Evolutionary conservation across 148 eudicot species (phyloP).

Genomic region (Rhododendron molle): DNA sequence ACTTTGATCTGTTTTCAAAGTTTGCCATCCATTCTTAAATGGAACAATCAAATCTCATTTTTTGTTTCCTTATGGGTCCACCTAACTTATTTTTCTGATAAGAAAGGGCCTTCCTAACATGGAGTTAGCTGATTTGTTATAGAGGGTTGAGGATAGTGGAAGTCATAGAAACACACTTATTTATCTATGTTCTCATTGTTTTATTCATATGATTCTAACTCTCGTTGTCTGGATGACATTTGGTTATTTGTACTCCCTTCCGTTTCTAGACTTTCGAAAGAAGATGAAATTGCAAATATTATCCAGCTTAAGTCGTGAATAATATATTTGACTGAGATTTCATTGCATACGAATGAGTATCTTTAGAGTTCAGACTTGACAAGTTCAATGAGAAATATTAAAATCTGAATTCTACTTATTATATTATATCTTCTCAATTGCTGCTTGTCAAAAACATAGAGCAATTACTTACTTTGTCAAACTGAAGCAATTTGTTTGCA

Average conservation of each 20-base stretch:
- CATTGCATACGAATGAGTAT: neutral
- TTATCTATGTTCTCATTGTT: neutral
- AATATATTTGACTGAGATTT: neutral
- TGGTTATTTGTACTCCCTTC: neutral
- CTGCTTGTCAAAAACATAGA: neutral
- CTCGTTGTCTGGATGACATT: neutral
- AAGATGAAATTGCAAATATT: neutral
- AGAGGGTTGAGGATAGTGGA: neutral
- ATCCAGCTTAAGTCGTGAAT: neutral
- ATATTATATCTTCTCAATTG: neutral
- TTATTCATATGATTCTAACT: neutral
- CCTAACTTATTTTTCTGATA: neutral
- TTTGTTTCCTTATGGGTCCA: neutral
- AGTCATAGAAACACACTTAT: neutral
- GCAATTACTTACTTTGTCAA: neutral
- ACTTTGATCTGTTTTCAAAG: neutral
- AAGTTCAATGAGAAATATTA: neutral
- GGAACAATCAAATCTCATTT: neutral
- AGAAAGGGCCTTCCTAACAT: neutral
- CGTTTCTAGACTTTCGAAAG: neutral
- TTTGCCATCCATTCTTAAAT: neutral
- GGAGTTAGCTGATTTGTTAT: neutral
- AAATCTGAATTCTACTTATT: neutral
- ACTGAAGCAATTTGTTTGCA: slow-evolving; percentile 25
- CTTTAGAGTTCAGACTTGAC: neutral